Base-by-base conservation (phyloP, 2,329 filamentous ascomycete species). In the Pseudocercospora eumusae region DNA sequence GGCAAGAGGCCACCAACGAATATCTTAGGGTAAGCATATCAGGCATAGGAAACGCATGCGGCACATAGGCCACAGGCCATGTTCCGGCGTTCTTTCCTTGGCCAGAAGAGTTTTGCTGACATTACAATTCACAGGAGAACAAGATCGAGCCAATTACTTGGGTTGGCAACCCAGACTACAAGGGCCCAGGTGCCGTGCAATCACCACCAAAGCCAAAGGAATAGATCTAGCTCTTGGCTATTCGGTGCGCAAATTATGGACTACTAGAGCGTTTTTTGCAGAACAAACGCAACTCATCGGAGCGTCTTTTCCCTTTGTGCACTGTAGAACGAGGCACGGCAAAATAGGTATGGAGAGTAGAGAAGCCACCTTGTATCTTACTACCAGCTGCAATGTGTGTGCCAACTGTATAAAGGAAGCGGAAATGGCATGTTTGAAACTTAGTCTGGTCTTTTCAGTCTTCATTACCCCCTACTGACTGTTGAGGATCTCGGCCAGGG, bases 1-100 rank as follows among this genome's bases (percentile, higher is more conserved):
- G 90, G 87, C 92, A 99, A 83, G 92, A 98, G 83, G 89, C 89
- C 71, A 85, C 88, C 71, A 96, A 99, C 81, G 95, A 97, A 83
- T 95, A 90, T 80, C 84, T 97, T 78, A 93, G 88, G 86, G 93
- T 96, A 82, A 73, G 87, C 80, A 44, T 25, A 40, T 23, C 27
- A 27, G 44, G 44, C 44, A 49, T 13, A 11, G 44, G 20, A 13
- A 8, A 40, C 15, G 36, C 36, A 13, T 7, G n/a, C 13, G 1
- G 36, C 36, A 40, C 36, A 40, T 8, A 8, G 2, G 15, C 36
- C 6, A 18, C 15, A 40, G 9, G 20, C 20, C 20, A 13, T 49
- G 44, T 25, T 4, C 15, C 9, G 18, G 20, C 44, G 44, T 25
- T 33, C 15, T 4, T 40, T 18, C 15, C 5, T 4, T 18, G 15